A percentile compares a stretch with the other conserved stretches of the same genome.
Evolutionary conservation across 2,329 filamentous ascomycete species (phyloP).

Genomic region (Penicillium psychrosexuale): DNA sequence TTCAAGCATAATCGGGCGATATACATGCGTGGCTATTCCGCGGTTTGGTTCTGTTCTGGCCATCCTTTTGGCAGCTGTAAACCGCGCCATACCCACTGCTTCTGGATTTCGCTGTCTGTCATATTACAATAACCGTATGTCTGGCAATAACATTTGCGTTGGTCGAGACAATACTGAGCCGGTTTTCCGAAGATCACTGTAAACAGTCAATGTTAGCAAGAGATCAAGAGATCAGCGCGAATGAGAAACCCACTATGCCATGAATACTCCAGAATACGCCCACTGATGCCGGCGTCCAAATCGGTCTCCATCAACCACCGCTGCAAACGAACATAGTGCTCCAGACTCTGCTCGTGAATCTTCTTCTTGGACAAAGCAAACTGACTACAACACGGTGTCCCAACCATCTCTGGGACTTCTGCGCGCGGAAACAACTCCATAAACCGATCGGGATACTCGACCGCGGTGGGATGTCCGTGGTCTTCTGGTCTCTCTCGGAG

Average conservation of each 20-base stretch:
- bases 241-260: slow-evolving; percentile 52
- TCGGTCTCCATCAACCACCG: slow-evolving; percentile 49
- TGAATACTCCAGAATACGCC: slow-evolving; percentile 53
- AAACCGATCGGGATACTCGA: slow-evolving; percentile 37
- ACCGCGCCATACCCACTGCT: slow-evolving; percentile 24
- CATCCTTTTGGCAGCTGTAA: slow-evolving; percentile 18
- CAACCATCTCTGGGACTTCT: slow-evolving; percentile 42
- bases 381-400: slow-evolving; percentile 52
- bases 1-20: not conserved
- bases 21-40: not conserved
- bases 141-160: slow-evolving; percentile 21
- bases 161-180: slow-evolving; percentile 20
- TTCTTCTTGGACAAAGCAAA: slow-evolving; percentile 49
- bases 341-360: slow-evolving; percentile 40
- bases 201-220: not conserved
- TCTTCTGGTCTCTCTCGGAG: slow-evolving; percentile 29
- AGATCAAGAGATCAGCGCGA: not conserved
- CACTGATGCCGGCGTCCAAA: slow-evolving; percentile 46
- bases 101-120: slow-evolving; percentile 16
- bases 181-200: slow-evolving; percentile 27
- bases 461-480: slow-evolving; percentile 24
- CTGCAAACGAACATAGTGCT: slow-evolving; percentile 47
- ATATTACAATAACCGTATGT: slow-evolving; percentile 27
- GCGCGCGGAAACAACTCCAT: slow-evolving; percentile 42
- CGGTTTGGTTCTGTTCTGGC: slow-evolving; percentile 9